Base-by-base conservation (phyloP, 805 yeast genomes). In the Metschnikowia hibisci region DNA sequence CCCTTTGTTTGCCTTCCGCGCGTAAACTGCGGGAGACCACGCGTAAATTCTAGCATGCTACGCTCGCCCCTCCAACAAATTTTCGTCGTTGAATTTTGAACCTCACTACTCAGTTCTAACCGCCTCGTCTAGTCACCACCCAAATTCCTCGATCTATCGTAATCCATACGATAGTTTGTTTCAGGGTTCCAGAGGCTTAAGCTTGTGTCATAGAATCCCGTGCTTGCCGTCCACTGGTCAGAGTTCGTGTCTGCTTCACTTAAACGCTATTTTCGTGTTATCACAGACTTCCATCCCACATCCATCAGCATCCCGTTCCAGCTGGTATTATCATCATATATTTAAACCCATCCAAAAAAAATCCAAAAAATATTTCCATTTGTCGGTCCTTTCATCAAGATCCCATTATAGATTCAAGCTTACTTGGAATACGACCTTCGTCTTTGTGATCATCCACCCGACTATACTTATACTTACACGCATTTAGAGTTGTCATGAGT, bases 401-500 rank as follows among this genome's bases (percentile, higher is more conserved):
- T 28, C 39, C 26, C 9, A 26, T 18, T 9, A 35, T 35, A 35
- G 32, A 35, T 35, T 35, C 39, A 26, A 27, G 28, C 23, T 23
- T n/a, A 23, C 26, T 28, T 27, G 39, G 25, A 34, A 14, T 34
- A 22, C 28, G n/a, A 23, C 37, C 9, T 20, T 20, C 22, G 13
- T 10, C 15, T 32, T 32, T 18, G 25, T 31, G 13, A 26, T 7
- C 20, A 26, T n/a, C 13, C 16, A 23, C 25, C 38, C 16, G 7
- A n/a, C 38, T 26, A 16, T 15, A n/a, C n/a, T n/a, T 12, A 15
- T 26, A 35, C 32, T 4, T 35, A 26, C 39, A 26, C 27, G 15
- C 31, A 16, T 26, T 16, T 35, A 36, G 33, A 36, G 11, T 36
- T 27, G 12, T 14, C 34, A 70, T 70, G 75, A 69, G 74, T 64